phyloP scores from a whole-genome alignment of 2,329 filamentous ascomycete species.

The Neurospora sp. region DNA sequence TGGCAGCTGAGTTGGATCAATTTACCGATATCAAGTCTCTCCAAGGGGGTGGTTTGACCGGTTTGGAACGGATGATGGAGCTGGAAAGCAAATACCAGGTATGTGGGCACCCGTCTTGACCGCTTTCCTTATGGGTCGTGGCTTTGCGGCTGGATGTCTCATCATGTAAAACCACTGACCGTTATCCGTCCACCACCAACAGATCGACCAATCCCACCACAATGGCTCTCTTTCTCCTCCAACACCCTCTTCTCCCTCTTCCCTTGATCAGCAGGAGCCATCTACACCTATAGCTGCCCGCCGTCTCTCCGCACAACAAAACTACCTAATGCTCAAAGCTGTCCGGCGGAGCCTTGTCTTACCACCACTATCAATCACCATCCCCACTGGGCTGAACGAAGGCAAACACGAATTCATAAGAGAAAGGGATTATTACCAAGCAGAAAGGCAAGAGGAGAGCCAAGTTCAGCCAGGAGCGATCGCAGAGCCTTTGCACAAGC shows the following conservation, averaged over 20 bases:
- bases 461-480: slow-evolving; percentile 11
- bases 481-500: slow-evolving; percentile 25
- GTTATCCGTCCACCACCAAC: slow-evolving; percentile 8
- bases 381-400: slow-evolving; percentile 13
- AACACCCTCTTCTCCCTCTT: slow-evolving; percentile 7
- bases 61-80: slow-evolving; percentile 50
- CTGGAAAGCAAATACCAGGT: slow-evolving; percentile 51
- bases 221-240: slow-evolving; percentile 2
- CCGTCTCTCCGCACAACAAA: slow-evolving; percentile 16
- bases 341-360: slow-evolving; percentile 13
- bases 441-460: slow-evolving; percentile 14
- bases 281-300: slow-evolving; percentile 18
- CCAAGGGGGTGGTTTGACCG: slow-evolving; percentile 23
- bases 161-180: slow-evolving; percentile 12
- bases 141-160: slow-evolving; percentile 13
- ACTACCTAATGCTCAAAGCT: slow-evolving; percentile 17
- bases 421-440: slow-evolving; percentile 7
- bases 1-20: slow-evolving; percentile 14
- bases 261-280: slow-evolving; percentile 8
- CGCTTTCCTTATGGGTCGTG: slow-evolving; percentile 3
- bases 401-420: neutral
- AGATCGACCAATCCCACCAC: slow-evolving; percentile 23
- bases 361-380: slow-evolving; percentile 23
- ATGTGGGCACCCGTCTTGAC: slow-evolving; percentile 19
- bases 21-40: neutral